Evolutionary conservation across 2,329 filamentous ascomycete genomes (phyloP), one percentile per base, ranked within the genome.

Genomic region (Penicillium sp.): DNA sequence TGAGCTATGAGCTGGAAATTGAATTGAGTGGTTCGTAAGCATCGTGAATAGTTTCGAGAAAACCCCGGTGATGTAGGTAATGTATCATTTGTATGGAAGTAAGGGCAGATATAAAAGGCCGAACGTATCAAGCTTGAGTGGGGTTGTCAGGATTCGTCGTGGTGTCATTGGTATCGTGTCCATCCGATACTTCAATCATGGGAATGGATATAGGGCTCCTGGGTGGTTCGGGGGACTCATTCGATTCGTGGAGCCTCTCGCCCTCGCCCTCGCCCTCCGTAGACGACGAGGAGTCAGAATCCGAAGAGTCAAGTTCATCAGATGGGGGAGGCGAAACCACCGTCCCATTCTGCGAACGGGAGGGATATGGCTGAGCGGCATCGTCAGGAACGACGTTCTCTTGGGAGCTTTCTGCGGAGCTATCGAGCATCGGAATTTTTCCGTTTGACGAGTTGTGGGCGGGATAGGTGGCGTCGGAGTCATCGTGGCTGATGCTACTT

Each of bases 401-500:
- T 36, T 59, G 62, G 0, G 57, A 63, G 44, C 53, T 63, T 18
- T 30, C 47, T 13, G 62, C 62, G 2, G 59, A 53, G 28, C 60
- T 66, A 3, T 57, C 57, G 3, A 54, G 19, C 6, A 14, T 27
- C 8, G 62, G 58, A 33, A 58, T 61, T 12, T 56, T 57, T 57
- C 59, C 49, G 28, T 62, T 62, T 5, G 61, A 56, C 1, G 64
- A 62, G 33, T 57, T 55, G 25, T 46, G 56, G 25, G 55, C 56
- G 1, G 59, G 56, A 25, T 52, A 57, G 3, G 57, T 29, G 1
- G 64, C 53, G 16, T 65, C 64, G 5, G 52, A 53, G 1, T 63
- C 61, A 12, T 66, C 64, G 22, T 65, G 60, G 41, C 63, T 66
- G 14, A 65, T 53, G 35, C 66, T 69, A 49, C 65, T 68, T 11